Base-by-base conservation (phyloP, 805 yeast genomes). In the Lipomyces oligophaga region DNA sequence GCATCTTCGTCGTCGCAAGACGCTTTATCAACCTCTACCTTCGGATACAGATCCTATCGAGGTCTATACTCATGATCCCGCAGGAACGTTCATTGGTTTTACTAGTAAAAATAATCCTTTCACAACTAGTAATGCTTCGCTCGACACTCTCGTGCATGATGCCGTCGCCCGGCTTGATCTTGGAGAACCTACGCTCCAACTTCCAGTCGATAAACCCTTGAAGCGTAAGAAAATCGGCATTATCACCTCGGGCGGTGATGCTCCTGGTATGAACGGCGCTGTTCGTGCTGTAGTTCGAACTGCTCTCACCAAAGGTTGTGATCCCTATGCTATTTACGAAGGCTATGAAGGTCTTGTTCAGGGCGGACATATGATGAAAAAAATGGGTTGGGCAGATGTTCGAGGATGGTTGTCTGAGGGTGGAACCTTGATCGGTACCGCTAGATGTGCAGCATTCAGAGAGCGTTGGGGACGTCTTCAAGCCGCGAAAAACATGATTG, bases 201-300 rank as follows among this genome's bases (percentile, higher is more conserved):
- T 24, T 27, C 34, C 30, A 34, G 45, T 15, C 41, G 31, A 3
- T 19, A 52, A 22, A 39, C 44, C 43, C 16, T 41, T 18, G 11
- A 62, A 51, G 50, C 65, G 68, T 59, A 70, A 79, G 67, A 78
- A 80, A 58, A 85, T 93, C 55, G 98, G 95, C 3, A 93, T 93
- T 41, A 88, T 93, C 90, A 93, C 97, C 4, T 86, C 96, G 1
- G 98, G 98, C 59, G 98, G 99, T 68, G 99, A 93, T 65, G 85
- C 97, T 43, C 98, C 94, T 25, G 99, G 99, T 61, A 93, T 93
- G 98, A 87, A 88, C 67, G 90, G 97, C 3, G 85, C 82, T 22
- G 98, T 93, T 5, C 76, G 98, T 54, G 95, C 97, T 0, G 95
- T 93, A 49, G 96, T 90, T 6, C 78, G 98, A 60, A 79, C 96